A percentile compares a stretch with the other conserved stretches of the same genome.
These are phyloP conservation scores for Perkinsus chesapeaki DNA, from an alignment of 169 alveolate genomes.

Conservation along the genomic window DNA sequence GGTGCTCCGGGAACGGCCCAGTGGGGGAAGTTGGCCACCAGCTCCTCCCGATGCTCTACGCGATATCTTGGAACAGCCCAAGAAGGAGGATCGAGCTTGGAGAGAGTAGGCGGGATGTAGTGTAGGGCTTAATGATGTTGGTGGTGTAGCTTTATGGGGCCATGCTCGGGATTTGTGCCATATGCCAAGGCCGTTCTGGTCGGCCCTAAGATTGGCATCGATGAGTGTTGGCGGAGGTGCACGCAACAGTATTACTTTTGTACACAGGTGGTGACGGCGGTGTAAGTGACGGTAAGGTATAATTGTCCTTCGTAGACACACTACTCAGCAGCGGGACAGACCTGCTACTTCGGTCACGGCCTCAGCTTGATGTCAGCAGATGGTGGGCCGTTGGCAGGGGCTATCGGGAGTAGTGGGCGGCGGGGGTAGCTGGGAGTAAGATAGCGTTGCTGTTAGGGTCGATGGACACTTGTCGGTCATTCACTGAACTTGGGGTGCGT, in stretches of 20 bases:
- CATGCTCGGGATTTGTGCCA: background rate
- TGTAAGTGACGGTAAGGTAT: background rate
- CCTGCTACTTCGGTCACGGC: background rate
- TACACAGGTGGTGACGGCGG: background rate
- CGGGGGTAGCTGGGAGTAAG: background rate
- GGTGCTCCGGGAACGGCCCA: background rate
- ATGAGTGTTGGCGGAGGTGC: background rate
- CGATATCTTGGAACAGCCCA: background rate
- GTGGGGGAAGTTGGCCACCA: background rate
- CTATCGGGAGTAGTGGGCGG: background rate
- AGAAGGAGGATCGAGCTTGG: background rate
- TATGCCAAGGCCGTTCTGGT: background rate
- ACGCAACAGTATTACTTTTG: background rate
- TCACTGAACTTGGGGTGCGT: background rate
- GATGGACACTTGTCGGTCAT: background rate
- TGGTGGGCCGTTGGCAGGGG: background rate
- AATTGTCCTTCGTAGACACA: background rate
- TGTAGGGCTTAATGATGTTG: background rate
- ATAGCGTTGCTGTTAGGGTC: background rate
- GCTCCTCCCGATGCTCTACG: background rate
- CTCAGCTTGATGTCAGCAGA: background rate
- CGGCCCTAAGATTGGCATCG: background rate
- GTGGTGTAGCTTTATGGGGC: background rate
- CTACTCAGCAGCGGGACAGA: background rate
- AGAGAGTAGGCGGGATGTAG: background rate